Evolutionary conservation across 495 filamentous ascomycete genomes (phyloP), one percentile per base, ranked within the genome.

Genomic region (Saxophila tyrrhenica): DNA sequence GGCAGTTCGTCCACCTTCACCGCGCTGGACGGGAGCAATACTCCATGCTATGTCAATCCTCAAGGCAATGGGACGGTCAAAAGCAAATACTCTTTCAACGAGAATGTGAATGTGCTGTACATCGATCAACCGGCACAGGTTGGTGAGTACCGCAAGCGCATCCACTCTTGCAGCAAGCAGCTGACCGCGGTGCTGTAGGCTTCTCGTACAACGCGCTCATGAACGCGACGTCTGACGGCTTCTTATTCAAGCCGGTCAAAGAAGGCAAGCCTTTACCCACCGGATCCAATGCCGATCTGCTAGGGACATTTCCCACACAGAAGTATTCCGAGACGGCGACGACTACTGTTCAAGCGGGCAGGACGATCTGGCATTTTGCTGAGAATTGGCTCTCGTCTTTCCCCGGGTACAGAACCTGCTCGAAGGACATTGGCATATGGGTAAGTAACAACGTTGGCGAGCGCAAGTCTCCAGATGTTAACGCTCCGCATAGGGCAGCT

Each of bases 141-240:
- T 7, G 29, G 29, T 35, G 29, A n/a, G n/a, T n/a, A n/a, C n/a
- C n/a, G n/a, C n/a, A n/a, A n/a, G n/a, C n/a, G n/a, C n/a, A n/a
- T n/a, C n/a, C n/a, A n/a, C n/a, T n/a, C n/a, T n/a, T n/a, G n/a
- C n/a, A n/a, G n/a, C n/a, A n/a, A n/a, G n/a, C n/a, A n/a, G n/a
- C n/a, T n/a, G n/a, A n/a, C n/a, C n/a, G n/a, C n/a, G n/a, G n/a
- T 38, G 61, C 64, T 42, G 57, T 60, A 7, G 69, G 68, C 50
- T 67, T 71, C 55, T 70, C 67, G 20, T 71, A 70, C 53, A 68
- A 72, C 50, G 54, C 48, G 15, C 57, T 62, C 17, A 60, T 52
- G 22, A 73, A 74, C 39, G 65, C 47, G 25, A 64, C 72, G 8
- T 17, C 67, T 24, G 59, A 71, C 49, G 49, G 70, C 2, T 50